A percentile compares a stretch with the other conserved stretches of the same genome.
Evolutionary conservation across 495 filamentous ascomycete species (phyloP).

Genomic region (Penicillium simplicissimum): DNA sequence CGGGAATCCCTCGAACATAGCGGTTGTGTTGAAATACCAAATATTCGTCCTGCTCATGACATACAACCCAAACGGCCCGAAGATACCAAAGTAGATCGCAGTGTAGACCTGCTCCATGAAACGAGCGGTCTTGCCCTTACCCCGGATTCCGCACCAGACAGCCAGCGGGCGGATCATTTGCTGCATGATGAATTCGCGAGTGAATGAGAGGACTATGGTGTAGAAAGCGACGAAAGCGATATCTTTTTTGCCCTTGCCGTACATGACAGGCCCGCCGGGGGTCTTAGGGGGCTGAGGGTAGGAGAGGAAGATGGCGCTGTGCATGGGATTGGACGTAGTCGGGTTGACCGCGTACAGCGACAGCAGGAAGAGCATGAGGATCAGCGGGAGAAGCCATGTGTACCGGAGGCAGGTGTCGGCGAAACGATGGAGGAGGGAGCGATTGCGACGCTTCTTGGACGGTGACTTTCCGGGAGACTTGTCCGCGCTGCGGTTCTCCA

Average conservation of each 20-base stretch:
- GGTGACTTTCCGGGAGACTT: slow-evolving; percentile 40
- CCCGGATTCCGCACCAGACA: slow-evolving; percentile 65
- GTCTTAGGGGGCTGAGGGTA: slow-evolving; percentile 68
- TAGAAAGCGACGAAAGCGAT: slow-evolving; percentile 89
- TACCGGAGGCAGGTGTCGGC: slow-evolving; percentile 67
- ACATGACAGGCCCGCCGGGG: slow-evolving; percentile 62
- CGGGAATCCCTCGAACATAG: slow-evolving; percentile 90
- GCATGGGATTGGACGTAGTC: slow-evolving; percentile 75
- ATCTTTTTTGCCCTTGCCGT: slow-evolving; percentile 87
- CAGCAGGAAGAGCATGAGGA: slow-evolving; percentile 65
- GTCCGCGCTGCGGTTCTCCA: slow-evolving; percentile 24
- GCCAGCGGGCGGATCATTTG: slow-evolving; percentile 81
- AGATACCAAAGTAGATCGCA: slow-evolving; percentile 86
- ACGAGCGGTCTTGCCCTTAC: slow-evolving; percentile 77
- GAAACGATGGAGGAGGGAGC: slow-evolving; percentile 64
- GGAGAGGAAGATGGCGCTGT: slow-evolving; percentile 89
- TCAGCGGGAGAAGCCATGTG: slow-evolving; percentile 78
- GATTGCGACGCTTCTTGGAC: slow-evolving; percentile 53
- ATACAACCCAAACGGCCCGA: slow-evolving; percentile 85
- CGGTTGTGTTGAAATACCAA: slow-evolving; percentile 96
- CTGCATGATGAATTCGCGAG: slow-evolving; percentile 96
- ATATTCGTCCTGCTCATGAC: slow-evolving; percentile 88
- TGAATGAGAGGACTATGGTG: slow-evolving; percentile 85
- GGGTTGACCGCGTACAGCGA: slow-evolving; percentile 76
- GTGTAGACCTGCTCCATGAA: slow-evolving; percentile 99